Evolutionary conservation across 805 yeast genomes (phyloP), one percentile per base, ranked within the genome.

Genomic region (Tetrapisispora arboricola): DNA sequence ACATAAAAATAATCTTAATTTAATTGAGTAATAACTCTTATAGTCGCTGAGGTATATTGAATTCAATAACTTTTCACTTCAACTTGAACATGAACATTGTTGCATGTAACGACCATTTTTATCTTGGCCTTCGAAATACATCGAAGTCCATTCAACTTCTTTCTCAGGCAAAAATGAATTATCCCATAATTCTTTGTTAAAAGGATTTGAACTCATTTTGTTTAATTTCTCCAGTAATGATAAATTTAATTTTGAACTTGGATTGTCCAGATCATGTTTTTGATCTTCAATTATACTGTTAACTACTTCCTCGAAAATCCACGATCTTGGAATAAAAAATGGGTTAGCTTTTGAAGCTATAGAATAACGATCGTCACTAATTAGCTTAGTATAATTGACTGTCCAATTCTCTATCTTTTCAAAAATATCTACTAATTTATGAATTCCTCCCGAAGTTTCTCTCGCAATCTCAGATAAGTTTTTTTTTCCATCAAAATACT

Each of bases 301-400:
- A 35, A 84, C 79, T 1, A 86, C 95, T 45, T 87, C 88, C 40
- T 86, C 85, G 40, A 92, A 66, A 39, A 88, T 79, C 87, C 94
- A 85, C 47, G 78, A 83, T 44, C 90, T 71, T 17, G 95, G 92
- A 6, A 83, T 71, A 54, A 90, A 90, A 27, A 75, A 55, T 3
- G 97, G 98, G 53, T 90, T 92, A 37, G 63, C 65, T 3, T 49
- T 40, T 6, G 63, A 54, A 36, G 86, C 75, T 3, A 66, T 49
- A 8, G 43, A 46, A 4, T 44, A 49, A 38, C 88, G 67, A 35
- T 71, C 71, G 0, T 43, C 46, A 10, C 43, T 48, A 9, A 77
- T 54, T 35, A 80, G 65, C 3, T 57, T 57, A 22, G 58, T 61
- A 58, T 75, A 85, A 2, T 50, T 47, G 0, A 58, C 55, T 7